phyloP scores from a whole-genome alignment of 192 early-diverging fungal species.

The Coemansia sp. region DNA sequence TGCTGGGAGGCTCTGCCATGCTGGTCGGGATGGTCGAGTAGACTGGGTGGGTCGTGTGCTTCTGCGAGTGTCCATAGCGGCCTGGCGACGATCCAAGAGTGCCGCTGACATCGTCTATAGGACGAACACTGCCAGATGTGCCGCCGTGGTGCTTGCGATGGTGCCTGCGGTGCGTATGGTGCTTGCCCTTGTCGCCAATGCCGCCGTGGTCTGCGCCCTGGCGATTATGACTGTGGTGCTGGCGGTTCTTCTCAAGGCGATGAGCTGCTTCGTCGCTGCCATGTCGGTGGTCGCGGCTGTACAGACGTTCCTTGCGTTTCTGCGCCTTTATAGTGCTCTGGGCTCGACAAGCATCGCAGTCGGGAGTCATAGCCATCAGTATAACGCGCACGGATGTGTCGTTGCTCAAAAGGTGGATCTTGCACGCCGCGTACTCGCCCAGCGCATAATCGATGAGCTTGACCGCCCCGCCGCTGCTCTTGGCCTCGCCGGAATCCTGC shows the following conservation, averaged over 20 bases:
- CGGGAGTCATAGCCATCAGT: slow-evolving; percentile 42
- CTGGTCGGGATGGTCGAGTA: slow-evolving; percentile 3
- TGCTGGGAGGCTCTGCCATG: neutral
- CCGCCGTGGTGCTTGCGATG: neutral
- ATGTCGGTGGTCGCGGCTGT: slow-evolving; percentile 16
- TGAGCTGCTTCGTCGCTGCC: neutral
- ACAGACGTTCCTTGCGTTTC: slow-evolving; percentile 23
- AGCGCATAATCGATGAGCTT: slow-evolving; percentile 21
- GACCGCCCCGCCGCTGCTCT: neutral
- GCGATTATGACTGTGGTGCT: slow-evolving; percentile 6
- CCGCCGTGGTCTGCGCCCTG: neutral
- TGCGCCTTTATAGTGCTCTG: slow-evolving; percentile 16
- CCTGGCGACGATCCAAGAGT: slow-evolving; percentile 11
- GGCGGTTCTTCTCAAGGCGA: neutral
- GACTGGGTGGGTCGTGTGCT: neutral
- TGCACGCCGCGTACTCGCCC: slow-evolving; percentile 34
- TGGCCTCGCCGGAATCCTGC: neutral
- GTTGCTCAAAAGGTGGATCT: slow-evolving; percentile 31
- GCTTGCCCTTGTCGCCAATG: neutral
- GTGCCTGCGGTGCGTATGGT: slow-evolving; percentile 4
- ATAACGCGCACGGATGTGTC: slow-evolving; percentile 33
- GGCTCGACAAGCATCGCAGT: slow-evolving; percentile 29
- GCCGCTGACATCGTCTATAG: slow-evolving; percentile 26
- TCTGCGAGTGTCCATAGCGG: neutral
- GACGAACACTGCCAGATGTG: neutral